Evolutionary conservation across 164 flowering plant species (phyloP).

Genomic region (Piper longum): DNA sequence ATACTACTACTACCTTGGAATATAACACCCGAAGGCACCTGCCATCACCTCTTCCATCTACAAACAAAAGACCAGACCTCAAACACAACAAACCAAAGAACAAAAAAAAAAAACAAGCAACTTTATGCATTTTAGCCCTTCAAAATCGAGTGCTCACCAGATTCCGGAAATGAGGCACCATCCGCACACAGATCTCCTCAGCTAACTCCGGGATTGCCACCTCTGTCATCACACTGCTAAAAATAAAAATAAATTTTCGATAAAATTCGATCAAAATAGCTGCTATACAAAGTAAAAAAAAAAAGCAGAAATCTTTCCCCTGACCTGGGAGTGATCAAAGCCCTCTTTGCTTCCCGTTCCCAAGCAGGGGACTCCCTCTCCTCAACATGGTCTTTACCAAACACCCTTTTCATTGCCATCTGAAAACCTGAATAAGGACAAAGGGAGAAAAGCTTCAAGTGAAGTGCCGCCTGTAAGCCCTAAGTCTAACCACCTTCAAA

Average conservation of each 20-base stretch:
- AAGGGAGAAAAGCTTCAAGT: not conserved
- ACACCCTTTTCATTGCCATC: conserved; percentile 27
- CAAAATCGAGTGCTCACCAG: conserved; percentile 21
- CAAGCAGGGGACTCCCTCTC: conserved; percentile 8
- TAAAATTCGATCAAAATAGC: not conserved
- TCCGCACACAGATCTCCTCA: conserved; percentile 11
- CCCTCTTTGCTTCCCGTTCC: conserved; percentile 16
- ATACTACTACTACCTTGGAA: too few species aligned
- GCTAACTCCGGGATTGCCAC: conserved; percentile 11
- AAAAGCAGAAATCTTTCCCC: not conserved
- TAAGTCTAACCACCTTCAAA: not conserved
- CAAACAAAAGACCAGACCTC: too few species aligned
- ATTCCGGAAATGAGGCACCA: conserved; percentile 32
- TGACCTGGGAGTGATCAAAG: conserved; percentile 6
- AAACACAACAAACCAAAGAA: not conserved
- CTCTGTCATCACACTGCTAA: conserved; percentile 19
- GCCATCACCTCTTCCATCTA: not conserved
- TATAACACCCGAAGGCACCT: not conserved
- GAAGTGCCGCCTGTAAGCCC: not conserved
- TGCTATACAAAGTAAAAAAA: not conserved
- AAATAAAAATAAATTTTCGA: not conserved
- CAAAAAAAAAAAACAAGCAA: not conserved
- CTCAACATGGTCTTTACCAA: conserved; percentile 12
- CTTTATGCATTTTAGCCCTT: too few species aligned
- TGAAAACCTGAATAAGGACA: not conserved